Conservation (phyloP, 495 filamentous ascomycete genomes). For the Xylaria curta region DNA sequence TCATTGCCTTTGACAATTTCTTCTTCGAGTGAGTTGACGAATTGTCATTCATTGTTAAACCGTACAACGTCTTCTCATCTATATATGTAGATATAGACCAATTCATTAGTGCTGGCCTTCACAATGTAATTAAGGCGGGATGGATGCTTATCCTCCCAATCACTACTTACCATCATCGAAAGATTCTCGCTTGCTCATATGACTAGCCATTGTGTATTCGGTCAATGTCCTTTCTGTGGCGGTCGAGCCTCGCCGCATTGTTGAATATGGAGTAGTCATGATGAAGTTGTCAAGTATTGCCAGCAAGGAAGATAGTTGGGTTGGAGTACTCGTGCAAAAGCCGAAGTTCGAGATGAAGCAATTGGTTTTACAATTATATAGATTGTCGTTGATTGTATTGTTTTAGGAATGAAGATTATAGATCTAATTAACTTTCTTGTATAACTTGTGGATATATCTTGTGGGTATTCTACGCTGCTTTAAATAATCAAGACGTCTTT, state of each 20-base stretch:
- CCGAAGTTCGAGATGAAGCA: background rate
- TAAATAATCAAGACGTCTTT: background rate
- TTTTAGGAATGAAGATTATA: background rate
- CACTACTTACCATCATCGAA: slow-evolving; percentile 25
- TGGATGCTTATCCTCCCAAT: background rate
- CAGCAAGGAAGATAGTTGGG: background rate
- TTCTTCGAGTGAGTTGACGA: slow-evolving; percentile 14
- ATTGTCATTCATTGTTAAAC: background rate
- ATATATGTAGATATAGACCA: background rate
- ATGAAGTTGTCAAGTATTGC: background rate
- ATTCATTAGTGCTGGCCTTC: background rate
- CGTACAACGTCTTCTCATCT: slow-evolving; percentile 23
- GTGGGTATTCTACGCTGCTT: background rate
- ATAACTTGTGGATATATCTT: background rate
- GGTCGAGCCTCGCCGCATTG: slow-evolving; percentile 3
- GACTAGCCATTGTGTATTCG: background rate
- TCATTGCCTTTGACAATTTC: slow-evolving; percentile 11
- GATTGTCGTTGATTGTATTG: background rate
- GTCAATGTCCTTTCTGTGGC: slow-evolving; percentile 17
- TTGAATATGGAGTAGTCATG: slow-evolving; percentile 15
- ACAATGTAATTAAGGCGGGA: background rate
- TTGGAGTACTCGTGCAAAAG: background rate
- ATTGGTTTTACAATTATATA: background rate
- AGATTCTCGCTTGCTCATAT: background rate
- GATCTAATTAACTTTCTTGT: no score